Base-by-base conservation (phyloP, 768 basidiomycete genomes). In the Lentinula sp. region DNA sequence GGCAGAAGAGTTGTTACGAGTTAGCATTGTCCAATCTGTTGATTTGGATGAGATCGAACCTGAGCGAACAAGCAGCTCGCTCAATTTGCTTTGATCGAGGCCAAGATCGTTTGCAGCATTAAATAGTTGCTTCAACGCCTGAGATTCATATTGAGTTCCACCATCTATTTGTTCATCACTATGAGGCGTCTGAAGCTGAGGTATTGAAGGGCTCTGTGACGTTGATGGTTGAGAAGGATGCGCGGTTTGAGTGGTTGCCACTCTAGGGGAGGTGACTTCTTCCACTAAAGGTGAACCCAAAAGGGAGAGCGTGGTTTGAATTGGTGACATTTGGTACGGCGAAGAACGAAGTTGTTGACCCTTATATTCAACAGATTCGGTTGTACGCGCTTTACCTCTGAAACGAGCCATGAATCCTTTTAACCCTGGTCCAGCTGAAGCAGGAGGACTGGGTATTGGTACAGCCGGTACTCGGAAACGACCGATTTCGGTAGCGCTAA, bases 331-430 rank as follows among this genome's bases (percentile, higher is more conserved):
- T 35, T 61, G 18, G 39, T 42, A 43, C 4, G 63, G 58, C 16
- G 43, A 34, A 55, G 61, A 31, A n/a, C 40, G 59, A 28, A 37
- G 39, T 60, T 52, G 59, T 11, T 52, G 59, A 8, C 49, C 37
- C 28, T 52, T 53, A 37, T 60, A 43, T n/a, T 60, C 32, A 34
- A 55, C 53, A 46, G 64, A 51, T 31, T 71, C 68, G n/a, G 74
- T 72, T 5, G 76, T 73, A 9, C 77, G 69, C 58, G 76, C 77
- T 63, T 80, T 81, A 37, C 74, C 72, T 40, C 89, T 81, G 70
- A 93, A 89, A 34, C 88, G 84, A 32, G 89, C 83, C 83, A 93
- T 91, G 71, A 93, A 87, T 13, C 90, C 87, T 70, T 84, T 89
- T 28, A 93, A 68, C 21, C 89, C 87, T 37, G 91, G 91, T 18